Evolutionary conservation across 768 basidiomycete genomes (phyloP).

Genomic region (Psilocybe subaeruginosa): DNA sequence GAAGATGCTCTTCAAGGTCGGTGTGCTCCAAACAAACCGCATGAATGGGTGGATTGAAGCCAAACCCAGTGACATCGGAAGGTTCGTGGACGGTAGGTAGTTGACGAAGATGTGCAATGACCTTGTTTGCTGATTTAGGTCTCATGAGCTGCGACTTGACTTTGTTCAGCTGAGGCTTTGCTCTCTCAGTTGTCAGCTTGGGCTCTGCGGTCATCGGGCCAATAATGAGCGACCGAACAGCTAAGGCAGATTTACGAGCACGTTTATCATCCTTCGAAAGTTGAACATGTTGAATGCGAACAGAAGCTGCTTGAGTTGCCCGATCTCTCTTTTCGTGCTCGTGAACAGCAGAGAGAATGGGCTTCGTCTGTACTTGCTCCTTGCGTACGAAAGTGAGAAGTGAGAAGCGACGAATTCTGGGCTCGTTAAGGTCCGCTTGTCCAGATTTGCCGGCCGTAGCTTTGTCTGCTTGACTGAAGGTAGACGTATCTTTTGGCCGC

Average conservation of each 20-base stretch:
- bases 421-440: background rate
- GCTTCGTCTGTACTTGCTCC: constrained; percentile 34
- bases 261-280: constrained; percentile 54
- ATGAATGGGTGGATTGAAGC: constrained; percentile 58
- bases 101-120: constrained; percentile 70
- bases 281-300: constrained; percentile 13
- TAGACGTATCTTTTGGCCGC: background rate
- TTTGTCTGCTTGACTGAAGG: background rate
- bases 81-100: constrained; percentile 53
- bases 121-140: constrained; percentile 67
- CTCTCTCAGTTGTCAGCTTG: constrained; percentile 40
- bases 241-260: constrained; percentile 64
- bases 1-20: constrained; percentile 63
- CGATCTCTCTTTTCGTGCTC: constrained; percentile 44
- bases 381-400: constrained; percentile 43
- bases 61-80: constrained; percentile 5
- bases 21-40: constrained; percentile 72
- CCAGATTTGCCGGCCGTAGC: background rate
- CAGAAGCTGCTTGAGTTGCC: constrained; percentile 18
- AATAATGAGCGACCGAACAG: constrained; percentile 70
- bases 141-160: constrained; percentile 70
- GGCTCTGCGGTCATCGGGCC: constrained; percentile 47
- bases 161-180: constrained; percentile 58
- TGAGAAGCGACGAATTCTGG: constrained; percentile 43
- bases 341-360: constrained; percentile 34